phyloP scores from a whole-genome alignment of 495 filamentous ascomycete species.

The Xylaria castorea region DNA sequence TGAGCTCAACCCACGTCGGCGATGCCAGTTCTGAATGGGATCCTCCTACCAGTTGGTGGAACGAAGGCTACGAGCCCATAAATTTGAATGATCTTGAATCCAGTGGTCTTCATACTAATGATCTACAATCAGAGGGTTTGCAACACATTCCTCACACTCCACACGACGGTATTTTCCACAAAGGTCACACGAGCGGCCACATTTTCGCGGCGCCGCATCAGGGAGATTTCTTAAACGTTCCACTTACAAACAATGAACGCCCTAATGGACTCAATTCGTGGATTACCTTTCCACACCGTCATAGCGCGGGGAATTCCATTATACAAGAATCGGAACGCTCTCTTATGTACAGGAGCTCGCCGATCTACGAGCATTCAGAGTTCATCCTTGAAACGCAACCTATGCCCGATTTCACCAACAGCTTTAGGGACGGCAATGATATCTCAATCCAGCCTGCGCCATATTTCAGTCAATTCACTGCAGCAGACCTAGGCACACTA shows the following conservation, averaged over 20 bases:
- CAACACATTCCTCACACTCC: not conserved
- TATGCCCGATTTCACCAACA: constrained; percentile 3
- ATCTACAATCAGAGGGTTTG: constrained; percentile 2
- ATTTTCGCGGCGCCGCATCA: constrained; percentile 3
- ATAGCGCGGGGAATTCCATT: not conserved
- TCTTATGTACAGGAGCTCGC: not conserved
- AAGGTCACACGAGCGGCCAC: not conserved
- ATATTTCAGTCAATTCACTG: constrained; percentile 30
- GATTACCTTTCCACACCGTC: not conserved
- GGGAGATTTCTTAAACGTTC: not conserved
- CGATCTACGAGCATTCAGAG: not conserved
- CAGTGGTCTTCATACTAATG: not conserved
- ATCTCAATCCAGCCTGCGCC: constrained; percentile 27
- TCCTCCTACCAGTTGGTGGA: not conserved
- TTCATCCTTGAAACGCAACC: not conserved
- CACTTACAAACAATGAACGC: constrained; percentile 1
- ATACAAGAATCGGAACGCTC: not conserved
- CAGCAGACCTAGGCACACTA: constrained; percentile 27
- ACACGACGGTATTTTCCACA: not conserved
- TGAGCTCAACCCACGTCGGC: constrained; percentile 4
- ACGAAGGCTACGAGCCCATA: not conserved
- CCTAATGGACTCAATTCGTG: not conserved
- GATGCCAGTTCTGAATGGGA: constrained; percentile 15
- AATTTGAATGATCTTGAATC: not conserved
- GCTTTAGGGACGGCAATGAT: constrained; percentile 18